phyloP scores from a whole-genome alignment of 2,329 filamentous ascomycete species.

The Ophiostoma novo-ulmi region DNA sequence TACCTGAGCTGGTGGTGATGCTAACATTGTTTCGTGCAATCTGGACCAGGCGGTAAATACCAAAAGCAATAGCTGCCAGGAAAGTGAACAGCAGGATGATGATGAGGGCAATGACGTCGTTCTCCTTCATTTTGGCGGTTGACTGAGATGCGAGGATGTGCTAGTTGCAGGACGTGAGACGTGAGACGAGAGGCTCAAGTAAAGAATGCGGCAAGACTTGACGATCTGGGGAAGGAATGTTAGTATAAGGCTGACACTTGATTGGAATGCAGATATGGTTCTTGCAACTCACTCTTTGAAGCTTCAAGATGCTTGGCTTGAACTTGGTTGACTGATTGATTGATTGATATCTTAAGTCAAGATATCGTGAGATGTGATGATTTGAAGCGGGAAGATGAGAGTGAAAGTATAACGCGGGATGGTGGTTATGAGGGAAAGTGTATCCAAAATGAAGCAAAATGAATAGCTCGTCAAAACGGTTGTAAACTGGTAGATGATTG shows the following conservation, averaged over 20 bases:
- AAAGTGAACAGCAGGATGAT: constrained; percentile 62
- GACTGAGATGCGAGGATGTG: not conserved
- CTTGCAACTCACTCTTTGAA: not conserved
- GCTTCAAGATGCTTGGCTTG: not conserved
- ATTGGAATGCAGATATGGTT: not conserved
- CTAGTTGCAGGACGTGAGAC: not conserved
- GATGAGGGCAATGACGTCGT: constrained; percentile 64
- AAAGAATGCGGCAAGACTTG: not conserved
- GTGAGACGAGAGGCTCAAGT: not conserved
- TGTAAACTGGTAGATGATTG: not conserved
- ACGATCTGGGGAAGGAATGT: constrained; percentile 1
- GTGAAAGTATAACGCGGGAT: not conserved
- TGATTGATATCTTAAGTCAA: not conserved
- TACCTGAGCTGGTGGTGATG: constrained; percentile 33
- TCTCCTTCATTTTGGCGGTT: constrained; percentile 50
- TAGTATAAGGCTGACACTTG: not conserved
- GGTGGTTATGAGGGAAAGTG: not conserved
- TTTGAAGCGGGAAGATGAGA: not conserved
- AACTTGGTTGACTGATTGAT: not conserved
- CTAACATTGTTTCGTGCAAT: constrained; percentile 44
- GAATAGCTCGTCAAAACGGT: not conserved
- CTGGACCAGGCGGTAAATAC: constrained; percentile 58
- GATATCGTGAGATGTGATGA: not conserved
- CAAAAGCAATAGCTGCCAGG: constrained; percentile 56
- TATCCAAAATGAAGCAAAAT: not conserved